Conservation (phyloP, 768 basidiomycete species). For the Termitomyces sp. region DNA sequence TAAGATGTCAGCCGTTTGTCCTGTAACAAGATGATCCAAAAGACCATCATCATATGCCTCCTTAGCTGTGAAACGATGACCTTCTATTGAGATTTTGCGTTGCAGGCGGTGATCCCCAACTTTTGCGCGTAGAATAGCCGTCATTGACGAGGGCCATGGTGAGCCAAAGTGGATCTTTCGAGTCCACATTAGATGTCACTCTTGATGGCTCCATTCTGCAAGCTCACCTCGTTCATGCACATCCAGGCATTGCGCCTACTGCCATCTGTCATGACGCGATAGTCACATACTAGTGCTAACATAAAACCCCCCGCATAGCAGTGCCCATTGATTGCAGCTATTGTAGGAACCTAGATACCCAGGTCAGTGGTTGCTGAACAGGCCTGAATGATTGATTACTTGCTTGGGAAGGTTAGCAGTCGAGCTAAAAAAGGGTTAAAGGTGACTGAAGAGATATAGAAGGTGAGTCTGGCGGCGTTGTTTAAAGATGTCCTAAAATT, state of each 20-base stretch:
- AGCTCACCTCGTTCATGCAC: slow-evolving; percentile 88
- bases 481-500: slow-evolving; percentile 14
- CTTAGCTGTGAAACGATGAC: slow-evolving; percentile 68
- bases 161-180: slow-evolving; percentile 78
- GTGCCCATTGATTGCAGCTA: slow-evolving; percentile 82
- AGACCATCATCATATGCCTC: slow-evolving; percentile 68
- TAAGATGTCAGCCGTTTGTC: slow-evolving; percentile 56
- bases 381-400: slow-evolving; percentile 16
- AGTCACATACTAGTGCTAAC: slow-evolving; percentile 80
- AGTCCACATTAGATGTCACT: neutral
- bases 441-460: slow-evolving; percentile 41
- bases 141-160: slow-evolving; percentile 70
- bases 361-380: neutral
- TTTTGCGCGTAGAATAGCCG: slow-evolving; percentile 61
- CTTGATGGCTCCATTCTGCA: neutral
- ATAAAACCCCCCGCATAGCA: slow-evolving; percentile 85
- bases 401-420: slow-evolving; percentile 73
- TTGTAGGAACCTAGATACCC: slow-evolving; percentile 59
- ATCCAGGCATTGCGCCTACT: slow-evolving; percentile 76
- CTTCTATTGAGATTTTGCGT: slow-evolving; percentile 77
- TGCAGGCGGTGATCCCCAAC: slow-evolving; percentile 53
- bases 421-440: slow-evolving; percentile 72
- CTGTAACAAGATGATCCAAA: slow-evolving; percentile 66
- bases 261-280: slow-evolving; percentile 85
- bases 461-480: neutral